Evolutionary conservation across 139 green algal genomes (phyloP).

Genomic region (Zygnema cylindricum): DNA sequence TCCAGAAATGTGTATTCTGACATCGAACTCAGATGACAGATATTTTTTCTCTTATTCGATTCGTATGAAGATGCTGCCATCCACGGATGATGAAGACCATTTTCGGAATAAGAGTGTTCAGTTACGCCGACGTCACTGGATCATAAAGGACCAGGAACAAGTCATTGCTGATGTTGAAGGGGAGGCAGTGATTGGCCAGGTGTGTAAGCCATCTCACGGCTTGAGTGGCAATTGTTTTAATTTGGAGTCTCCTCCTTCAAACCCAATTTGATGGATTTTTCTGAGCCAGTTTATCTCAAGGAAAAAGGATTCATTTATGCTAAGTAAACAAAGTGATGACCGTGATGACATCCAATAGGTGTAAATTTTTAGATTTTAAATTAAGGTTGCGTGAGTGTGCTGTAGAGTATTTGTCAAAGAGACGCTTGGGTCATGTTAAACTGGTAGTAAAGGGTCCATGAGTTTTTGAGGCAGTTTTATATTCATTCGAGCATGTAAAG

Average conservation of each 20-base stretch:
- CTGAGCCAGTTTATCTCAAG: not conserved
- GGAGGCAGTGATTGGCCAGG: slow-evolving; percentile 67
- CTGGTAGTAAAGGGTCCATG: not conserved
- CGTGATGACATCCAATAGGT: not conserved
- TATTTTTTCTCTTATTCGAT: slow-evolving; percentile 77
- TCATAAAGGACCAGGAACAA: slow-evolving; percentile 66
- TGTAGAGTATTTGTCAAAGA: not conserved
- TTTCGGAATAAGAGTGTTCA: slow-evolving; percentile 63
- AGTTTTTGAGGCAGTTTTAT: not conserved
- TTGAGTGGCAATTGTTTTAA: not conserved
- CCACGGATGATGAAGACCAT: slow-evolving; percentile 60
- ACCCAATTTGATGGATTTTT: not conserved
- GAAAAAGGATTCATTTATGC: not conserved
- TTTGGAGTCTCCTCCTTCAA: slow-evolving; percentile 3
- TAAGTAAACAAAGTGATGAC: too few species aligned
- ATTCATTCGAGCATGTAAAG: not conserved
- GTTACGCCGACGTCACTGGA: slow-evolving; percentile 74
- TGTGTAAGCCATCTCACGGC: too few species aligned
- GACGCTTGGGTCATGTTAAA: not conserved
- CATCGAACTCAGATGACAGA: not conserved
- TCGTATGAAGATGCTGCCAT: slow-evolving; percentile 68
- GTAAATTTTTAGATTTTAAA: not conserved
- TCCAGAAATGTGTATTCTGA: slow-evolving; percentile 62
- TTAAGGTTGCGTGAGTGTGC: not conserved
- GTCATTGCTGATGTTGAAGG: slow-evolving; percentile 68